phyloP scores from a whole-genome alignment of 305 asterid species.

The Galium porrigens region DNA sequence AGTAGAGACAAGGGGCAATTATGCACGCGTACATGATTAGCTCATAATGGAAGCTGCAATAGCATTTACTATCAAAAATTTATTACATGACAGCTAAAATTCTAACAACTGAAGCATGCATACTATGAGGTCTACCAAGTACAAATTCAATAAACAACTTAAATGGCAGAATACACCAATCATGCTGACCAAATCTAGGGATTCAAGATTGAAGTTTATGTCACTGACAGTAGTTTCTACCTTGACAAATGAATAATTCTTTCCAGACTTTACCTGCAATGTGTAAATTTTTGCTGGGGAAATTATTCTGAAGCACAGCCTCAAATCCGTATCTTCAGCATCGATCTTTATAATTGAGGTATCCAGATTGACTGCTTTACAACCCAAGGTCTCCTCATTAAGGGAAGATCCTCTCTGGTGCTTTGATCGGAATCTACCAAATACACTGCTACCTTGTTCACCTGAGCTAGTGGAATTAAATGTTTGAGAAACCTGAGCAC shows the following conservation, averaged over 20 bases:
- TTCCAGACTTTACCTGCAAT: slow-evolving; percentile 46
- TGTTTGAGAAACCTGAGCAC: slow-evolving; percentile 63
- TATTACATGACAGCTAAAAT: not conserved
- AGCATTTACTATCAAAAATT: not conserved
- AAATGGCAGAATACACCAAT: not conserved
- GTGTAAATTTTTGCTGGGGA: slow-evolving; percentile 77
- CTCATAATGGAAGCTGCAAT: not conserved
- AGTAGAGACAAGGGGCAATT: not conserved
- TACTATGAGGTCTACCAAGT: not conserved
- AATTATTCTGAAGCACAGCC: slow-evolving; percentile 89
- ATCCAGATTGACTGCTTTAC: slow-evolving; percentile 70
- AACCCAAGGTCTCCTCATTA: slow-evolving; percentile 55
- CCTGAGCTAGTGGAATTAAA: slow-evolving; percentile 30
- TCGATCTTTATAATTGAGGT: slow-evolving; percentile 82
- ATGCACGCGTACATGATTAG: not conserved
- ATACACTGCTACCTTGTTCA: slow-evolving; percentile 63
- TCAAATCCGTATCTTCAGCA: slow-evolving; percentile 84
- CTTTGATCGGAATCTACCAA: slow-evolving; percentile 72
- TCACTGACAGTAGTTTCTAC: not conserved
- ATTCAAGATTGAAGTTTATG: not conserved
- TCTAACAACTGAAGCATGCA: not conserved
- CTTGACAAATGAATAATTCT: not conserved
- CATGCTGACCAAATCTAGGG: not conserved
- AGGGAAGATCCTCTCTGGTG: slow-evolving; percentile 40
- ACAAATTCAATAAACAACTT: too few relatives aligned